Evolutionary conservation across 2,329 filamentous ascomycete species (phyloP).

Genomic region (Plenodomus tracheiphilus): DNA sequence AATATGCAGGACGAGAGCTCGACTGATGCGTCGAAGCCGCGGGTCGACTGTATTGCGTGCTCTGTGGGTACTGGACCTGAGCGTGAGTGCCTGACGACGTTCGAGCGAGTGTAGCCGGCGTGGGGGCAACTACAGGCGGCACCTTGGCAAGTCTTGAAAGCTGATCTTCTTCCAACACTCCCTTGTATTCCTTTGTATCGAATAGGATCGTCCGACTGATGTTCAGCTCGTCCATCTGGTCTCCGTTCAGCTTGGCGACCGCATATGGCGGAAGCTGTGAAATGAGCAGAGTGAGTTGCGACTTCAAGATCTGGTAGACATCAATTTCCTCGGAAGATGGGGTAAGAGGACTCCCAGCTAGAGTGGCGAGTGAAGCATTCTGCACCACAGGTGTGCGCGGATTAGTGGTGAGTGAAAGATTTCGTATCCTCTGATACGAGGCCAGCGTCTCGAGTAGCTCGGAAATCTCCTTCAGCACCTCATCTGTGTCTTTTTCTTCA

Average conservation of each 20-base stretch:
- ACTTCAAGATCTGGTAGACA: slow-evolving; percentile 73
- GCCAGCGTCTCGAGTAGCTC: slow-evolving; percentile 76
- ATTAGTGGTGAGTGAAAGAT: slow-evolving; percentile 67
- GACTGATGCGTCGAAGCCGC: slow-evolving; percentile 29
- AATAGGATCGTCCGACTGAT: slow-evolving; percentile 79
- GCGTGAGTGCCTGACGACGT: slow-evolving; percentile 27
- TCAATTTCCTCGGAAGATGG: slow-evolving; percentile 64
- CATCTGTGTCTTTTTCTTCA: slow-evolving; percentile 66
- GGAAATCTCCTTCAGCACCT: slow-evolving; percentile 72
- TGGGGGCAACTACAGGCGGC: slow-evolving; percentile 35
- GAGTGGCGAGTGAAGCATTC: slow-evolving; percentile 62
- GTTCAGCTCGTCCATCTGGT: slow-evolving; percentile 80
- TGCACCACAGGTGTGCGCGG: slow-evolving; percentile 69
- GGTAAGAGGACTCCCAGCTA: slow-evolving; percentile 62
- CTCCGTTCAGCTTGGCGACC: slow-evolving; percentile 82
- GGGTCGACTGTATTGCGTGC: slow-evolving; percentile 39
- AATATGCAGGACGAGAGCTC: slow-evolving; percentile 36
- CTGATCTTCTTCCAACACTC: slow-evolving; percentile 84
- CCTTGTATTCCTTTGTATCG: slow-evolving; percentile 72
- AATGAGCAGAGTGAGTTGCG: slow-evolving; percentile 74
- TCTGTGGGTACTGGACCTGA: slow-evolving; percentile 29
- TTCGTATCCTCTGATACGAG: slow-evolving; percentile 79
- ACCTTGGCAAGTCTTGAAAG: slow-evolving; percentile 48
- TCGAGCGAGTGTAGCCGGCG: slow-evolving; percentile 33
- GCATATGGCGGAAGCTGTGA: slow-evolving; percentile 79